Conservation (phyloP, 2,329 filamentous ascomycete genomes). For the Talaromyces albobiverticillius region DNA sequence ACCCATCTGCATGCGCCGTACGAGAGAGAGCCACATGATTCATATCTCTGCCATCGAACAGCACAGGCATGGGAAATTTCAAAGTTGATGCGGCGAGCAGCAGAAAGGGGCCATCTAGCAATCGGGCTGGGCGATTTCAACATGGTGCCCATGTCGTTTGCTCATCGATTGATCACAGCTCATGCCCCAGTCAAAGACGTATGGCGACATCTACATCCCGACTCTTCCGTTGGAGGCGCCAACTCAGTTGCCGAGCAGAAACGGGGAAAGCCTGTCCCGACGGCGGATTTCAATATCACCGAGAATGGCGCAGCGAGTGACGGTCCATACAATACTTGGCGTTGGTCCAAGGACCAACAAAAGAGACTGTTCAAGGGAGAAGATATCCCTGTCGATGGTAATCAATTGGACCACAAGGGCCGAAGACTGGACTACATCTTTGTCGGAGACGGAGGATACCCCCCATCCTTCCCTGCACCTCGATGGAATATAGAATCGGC, state of each 20-base stretch:
- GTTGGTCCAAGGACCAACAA: constrained; percentile 72
- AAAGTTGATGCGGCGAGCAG: constrained; percentile 79
- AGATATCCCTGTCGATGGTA: constrained; percentile 62
- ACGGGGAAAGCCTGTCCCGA: constrained; percentile 66
- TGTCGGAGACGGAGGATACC: constrained; percentile 56
- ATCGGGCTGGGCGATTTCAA: constrained; percentile 93
- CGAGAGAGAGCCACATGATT: constrained; percentile 72
- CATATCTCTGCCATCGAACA: constrained; percentile 84
- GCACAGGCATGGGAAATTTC: constrained; percentile 94
- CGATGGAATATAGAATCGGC: constrained; percentile 69
- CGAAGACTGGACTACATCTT: constrained; percentile 96
- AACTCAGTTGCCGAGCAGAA: constrained; percentile 65
- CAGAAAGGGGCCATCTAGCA: constrained; percentile 76
- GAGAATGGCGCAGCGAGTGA: constrained; percentile 88
- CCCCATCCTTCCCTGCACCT: constrained; percentile 27
- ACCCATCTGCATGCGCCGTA: constrained; percentile 92
- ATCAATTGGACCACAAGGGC: constrained; percentile 68
- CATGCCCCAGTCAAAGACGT: constrained; percentile 75
- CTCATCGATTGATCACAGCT: constrained; percentile 76
- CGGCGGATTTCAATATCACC: constrained; percentile 71
- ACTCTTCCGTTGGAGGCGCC: constrained; percentile 75
- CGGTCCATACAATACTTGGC: constrained; percentile 85
- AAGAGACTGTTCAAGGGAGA: constrained; percentile 65
- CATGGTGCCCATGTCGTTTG: constrained; percentile 83
- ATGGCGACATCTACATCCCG: constrained; percentile 80